Percentiles rank a stretch among this genome's conserved stretches.
Evolutionary conservation across 345 rosid species (phyloP).

Genomic region (Firmiana major): DNA sequence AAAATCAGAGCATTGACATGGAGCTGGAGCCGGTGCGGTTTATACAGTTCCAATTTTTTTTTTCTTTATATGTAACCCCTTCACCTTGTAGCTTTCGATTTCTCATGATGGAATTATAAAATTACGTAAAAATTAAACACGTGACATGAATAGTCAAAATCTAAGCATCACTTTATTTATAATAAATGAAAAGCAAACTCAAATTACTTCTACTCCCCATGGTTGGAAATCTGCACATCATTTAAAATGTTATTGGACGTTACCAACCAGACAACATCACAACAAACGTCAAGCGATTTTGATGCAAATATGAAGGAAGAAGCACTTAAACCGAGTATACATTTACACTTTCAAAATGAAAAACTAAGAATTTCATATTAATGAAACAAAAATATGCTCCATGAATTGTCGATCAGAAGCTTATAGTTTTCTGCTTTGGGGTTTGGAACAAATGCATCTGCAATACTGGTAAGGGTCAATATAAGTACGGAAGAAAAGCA

Average conservation of each 20-base stretch:
- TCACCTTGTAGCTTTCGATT: too few species aligned
- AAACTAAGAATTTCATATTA: neutral
- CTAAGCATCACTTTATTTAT: neutral
- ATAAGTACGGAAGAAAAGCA: too few species aligned
- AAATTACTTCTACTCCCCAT: neutral
- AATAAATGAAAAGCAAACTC: neutral
- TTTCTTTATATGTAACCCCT: too few species aligned
- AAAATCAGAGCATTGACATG: neutral
- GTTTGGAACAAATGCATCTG: conserved; percentile 8
- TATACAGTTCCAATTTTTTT: too few species aligned
- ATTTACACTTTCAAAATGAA: conserved; percentile 4
- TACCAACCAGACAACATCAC: neutral
- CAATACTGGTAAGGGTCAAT: neutral
- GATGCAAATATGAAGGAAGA: neutral
- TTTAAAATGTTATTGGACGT: neutral
- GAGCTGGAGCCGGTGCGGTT: too few species aligned
- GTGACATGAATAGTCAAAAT: too few species aligned
- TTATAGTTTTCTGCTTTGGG: neutral
- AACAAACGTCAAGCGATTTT: neutral
- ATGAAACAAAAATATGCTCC: conserved; percentile 1
- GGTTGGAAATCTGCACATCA: neutral
- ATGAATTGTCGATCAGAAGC: neutral
- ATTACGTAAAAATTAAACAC: too few species aligned
- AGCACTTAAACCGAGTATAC: neutral
- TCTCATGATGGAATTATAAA: too few species aligned